Conservation (phyloP, 768 basidiomycete genomes). For the Calocybe indica region DNA sequence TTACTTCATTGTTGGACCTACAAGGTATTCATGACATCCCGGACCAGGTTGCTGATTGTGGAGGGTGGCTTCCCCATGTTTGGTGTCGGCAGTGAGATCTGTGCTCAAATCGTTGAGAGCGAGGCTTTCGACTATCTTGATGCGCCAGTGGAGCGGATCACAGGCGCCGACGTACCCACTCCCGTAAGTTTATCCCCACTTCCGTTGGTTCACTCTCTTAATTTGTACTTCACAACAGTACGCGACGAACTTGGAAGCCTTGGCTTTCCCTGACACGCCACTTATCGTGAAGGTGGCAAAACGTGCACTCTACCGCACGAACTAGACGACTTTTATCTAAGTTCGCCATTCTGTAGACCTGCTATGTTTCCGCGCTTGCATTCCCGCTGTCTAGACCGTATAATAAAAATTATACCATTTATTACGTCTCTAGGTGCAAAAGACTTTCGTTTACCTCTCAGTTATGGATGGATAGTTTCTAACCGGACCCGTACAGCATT, state of each 20-base stretch:
- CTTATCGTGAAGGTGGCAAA: constrained; percentile 93
- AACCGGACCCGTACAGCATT: constrained; percentile 92
- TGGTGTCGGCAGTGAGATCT: constrained; percentile 98
- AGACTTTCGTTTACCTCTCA: background rate
- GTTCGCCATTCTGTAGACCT: constrained; percentile 2
- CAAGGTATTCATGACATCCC: constrained; percentile 4
- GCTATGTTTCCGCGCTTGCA: background rate
- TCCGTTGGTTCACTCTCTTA: constrained; percentile 5
- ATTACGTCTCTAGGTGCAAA: constrained; percentile 1
- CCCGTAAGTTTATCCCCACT: constrained; percentile 50
- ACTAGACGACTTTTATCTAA: constrained; percentile 38
- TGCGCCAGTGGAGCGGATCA: constrained; percentile 95
- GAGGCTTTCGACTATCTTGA: constrained; percentile 99
- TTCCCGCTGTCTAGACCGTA: background rate
- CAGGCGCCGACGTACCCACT: constrained; percentile 96
- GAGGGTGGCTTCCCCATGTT: constrained; percentile 99
- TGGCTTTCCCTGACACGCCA: constrained; percentile 91
- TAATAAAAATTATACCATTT: background rate
- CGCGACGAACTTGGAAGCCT: constrained; percentile 80
- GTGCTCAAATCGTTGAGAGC: constrained; percentile 95
- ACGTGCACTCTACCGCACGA: constrained; percentile 86
- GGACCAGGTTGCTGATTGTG: constrained; percentile 74
- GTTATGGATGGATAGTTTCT: constrained; percentile 5
- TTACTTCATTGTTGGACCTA: background rate
- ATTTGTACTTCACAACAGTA: constrained; percentile 46